These are phyloP conservation scores for Bipolaris oryzae DNA, from an alignment of 2,329 filamentous ascomycete genomes.

Conservation along the genomic window DNA sequence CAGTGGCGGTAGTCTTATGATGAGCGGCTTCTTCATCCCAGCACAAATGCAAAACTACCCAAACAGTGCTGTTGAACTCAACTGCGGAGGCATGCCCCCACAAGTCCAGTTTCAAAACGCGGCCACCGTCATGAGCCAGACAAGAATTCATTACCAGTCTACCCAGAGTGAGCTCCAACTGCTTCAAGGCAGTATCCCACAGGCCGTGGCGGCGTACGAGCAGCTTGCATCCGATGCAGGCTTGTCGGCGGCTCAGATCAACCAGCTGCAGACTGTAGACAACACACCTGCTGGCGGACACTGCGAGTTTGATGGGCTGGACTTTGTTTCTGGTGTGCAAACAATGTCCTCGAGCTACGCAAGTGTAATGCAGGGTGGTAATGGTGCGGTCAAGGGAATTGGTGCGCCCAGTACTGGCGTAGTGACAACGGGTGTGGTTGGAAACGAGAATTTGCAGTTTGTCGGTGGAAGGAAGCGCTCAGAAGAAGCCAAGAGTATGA, in stretches of 20 bases:
- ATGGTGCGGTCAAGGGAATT: slow-evolving; percentile 58
- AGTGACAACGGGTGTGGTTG: slow-evolving; percentile 57
- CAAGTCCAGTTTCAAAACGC: slow-evolving; percentile 59
- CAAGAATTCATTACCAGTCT: slow-evolving; percentile 63
- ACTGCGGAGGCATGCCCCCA: slow-evolving; percentile 61
- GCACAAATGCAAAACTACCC: slow-evolving; percentile 60
- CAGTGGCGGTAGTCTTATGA: slow-evolving; percentile 60
- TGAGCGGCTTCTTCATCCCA: slow-evolving; percentile 64
- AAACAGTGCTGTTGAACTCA: slow-evolving; percentile 60
- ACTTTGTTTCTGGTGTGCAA: slow-evolving; percentile 63
- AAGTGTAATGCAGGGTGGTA: slow-evolving; percentile 60
- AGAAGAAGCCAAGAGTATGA: slow-evolving; percentile 29
- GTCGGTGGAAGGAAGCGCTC: slow-evolving; percentile 34
- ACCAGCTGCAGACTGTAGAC: slow-evolving; percentile 62
- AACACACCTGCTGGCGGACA: slow-evolving; percentile 63
- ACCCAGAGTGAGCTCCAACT: slow-evolving; percentile 58
- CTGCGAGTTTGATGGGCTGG: slow-evolving; percentile 63
- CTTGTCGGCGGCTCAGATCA: slow-evolving; percentile 54
- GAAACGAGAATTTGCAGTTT: slow-evolving; percentile 57
- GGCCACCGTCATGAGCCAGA: slow-evolving; percentile 52
- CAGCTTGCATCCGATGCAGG: slow-evolving; percentile 54
- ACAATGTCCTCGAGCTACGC: slow-evolving; percentile 61
- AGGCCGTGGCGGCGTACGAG: slow-evolving; percentile 60
- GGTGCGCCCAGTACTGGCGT: slow-evolving; percentile 49
- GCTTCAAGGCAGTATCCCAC: slow-evolving; percentile 59